A percentile compares a stretch with the other conserved stretches of the same genome.
These are phyloP conservation scores for Intubia oerlemansii DNA, from an alignment of 2,329 filamentous ascomycete genomes.

Conservation along the genomic window DNA sequence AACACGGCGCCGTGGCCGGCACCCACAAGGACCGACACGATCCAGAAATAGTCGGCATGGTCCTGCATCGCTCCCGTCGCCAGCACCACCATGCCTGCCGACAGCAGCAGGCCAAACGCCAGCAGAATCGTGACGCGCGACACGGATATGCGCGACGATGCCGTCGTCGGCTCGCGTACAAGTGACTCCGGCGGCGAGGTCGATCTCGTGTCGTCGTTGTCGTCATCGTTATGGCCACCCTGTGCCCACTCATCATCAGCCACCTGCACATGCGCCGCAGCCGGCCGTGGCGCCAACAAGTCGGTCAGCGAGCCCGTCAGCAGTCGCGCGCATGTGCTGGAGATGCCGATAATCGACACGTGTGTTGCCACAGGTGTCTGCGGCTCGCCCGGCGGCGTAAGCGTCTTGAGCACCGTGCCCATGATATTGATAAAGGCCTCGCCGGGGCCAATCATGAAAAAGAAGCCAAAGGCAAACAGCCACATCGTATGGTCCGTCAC, in stretches of 20 bases:
- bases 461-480: conserved; percentile 77
- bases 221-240: conserved; percentile 3
- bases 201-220: conserved; percentile 15
- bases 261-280: conserved; percentile 33
- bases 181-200: neutral
- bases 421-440: conserved; percentile 97
- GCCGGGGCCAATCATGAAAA: conserved; percentile 83
- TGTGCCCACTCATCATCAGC: conserved; percentile 8
- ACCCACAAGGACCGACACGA: conserved; percentile 67
- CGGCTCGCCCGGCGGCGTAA: conserved; percentile 33
- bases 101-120: conserved; percentile 51
- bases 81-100: conserved; percentile 54
- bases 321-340: conserved; percentile 79
- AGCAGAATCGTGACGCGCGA: conserved; percentile 69
- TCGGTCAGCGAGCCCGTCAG: conserved; percentile 78
- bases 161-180: conserved; percentile 8
- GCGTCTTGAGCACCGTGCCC: conserved; percentile 76
- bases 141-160: conserved; percentile 25
- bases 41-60: conserved; percentile 60
- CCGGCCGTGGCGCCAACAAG: conserved; percentile 50
- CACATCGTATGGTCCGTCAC: conserved; percentile 86
- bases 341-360: conserved; percentile 78
- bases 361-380: conserved; percentile 59
- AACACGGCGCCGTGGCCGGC: conserved; percentile 88
- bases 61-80: conserved; percentile 56